These are phyloP conservation scores for Astragalus membranaceus DNA, from an alignment of 306 rosid species.

Conservation along the genomic window DNA sequence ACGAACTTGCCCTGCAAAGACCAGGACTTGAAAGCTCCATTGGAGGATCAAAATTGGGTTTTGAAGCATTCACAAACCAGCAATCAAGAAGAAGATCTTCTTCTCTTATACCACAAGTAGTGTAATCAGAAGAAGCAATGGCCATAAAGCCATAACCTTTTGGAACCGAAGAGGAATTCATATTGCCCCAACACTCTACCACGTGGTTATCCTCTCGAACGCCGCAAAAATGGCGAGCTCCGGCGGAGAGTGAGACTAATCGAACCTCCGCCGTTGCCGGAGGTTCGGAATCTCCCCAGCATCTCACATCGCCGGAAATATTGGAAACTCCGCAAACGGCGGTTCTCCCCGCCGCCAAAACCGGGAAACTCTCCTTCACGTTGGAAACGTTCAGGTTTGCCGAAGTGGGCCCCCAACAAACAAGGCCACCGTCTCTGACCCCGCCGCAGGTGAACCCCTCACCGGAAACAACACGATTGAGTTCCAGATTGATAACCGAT, in stretches of 20 bases:
- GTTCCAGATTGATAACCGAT: constrained; percentile 27
- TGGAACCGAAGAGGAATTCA: constrained; percentile 59
- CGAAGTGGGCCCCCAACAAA: constrained; percentile 86
- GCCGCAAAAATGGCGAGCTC: constrained; percentile 70
- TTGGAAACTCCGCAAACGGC: constrained; percentile 68
- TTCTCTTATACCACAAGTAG: constrained; percentile 83
- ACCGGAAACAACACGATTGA: constrained; percentile 63
- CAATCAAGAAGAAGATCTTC: constrained; percentile 80
- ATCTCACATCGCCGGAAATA: constrained; percentile 40
- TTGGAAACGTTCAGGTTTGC: constrained; percentile 33
- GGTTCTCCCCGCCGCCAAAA: constrained; percentile 50
- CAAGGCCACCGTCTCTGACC: constrained; percentile 53
- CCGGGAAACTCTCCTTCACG: constrained; percentile 36
- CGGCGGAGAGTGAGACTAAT: constrained; percentile 51
- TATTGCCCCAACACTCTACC: constrained; percentile 77
- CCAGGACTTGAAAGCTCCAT: constrained; percentile 91
- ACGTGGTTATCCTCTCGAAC: constrained; percentile 67
- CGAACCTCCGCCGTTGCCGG: constrained; percentile 14
- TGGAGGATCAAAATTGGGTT: constrained; percentile 65
- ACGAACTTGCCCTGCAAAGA: constrained; percentile 48
- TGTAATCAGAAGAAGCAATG: constrained; percentile 72
- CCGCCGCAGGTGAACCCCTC: constrained; percentile 77
- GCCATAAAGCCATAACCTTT: constrained; percentile 66
- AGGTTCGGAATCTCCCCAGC: constrained; percentile 63
- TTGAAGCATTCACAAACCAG: constrained; percentile 56